Evolutionary conservation across 2,329 filamentous ascomycete genomes (phyloP), one percentile per base, ranked within the genome.

Genomic region (Fusarium compactum): DNA sequence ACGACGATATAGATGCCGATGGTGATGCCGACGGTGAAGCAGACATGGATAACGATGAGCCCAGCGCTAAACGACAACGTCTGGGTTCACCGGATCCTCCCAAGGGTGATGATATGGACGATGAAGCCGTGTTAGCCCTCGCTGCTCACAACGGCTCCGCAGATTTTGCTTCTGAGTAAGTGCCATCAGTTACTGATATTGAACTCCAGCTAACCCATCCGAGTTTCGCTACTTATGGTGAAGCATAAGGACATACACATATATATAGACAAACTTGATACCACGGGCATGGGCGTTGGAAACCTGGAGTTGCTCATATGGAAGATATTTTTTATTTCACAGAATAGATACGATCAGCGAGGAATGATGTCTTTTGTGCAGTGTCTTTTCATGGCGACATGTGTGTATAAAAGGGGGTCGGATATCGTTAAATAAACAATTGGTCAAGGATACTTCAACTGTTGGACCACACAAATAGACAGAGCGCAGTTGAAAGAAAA

Each of bases 71-170:
- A 67, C 80, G 84, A 12, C 80, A 75, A 41, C 78, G 81, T 32
- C 65, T 85, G 8, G 79, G 54, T 30, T 73, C 73, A 4, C 65
- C 74, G 6, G 74, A 77, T 18, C 52, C 76, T n/a, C 68, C 75
- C 14, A 78, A 80, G 16, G 78, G 80, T 18, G 78, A 80, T 20
- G 74, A 77, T 1, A 72, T 85, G 16, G 83, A 85, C 29, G 85
- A 86, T 61, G 84, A 85, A 59, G 83, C 83, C 8, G 82, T 87
- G 15, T 67, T 87, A 65, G 84, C 82, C 10, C 73, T 87, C 44
- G 82, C 84, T 20, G 82, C 80, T 6, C 82, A 85, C 61, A 83
- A 80, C 71, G 76, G 77, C 4, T 64, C 76, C 6, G 74, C 80
- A 6, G 81, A 84, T 29, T 86, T 83, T 67, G 72, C 76, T 34